Base-by-base conservation (phyloP, 75 land plant genomes). In the Cryptomeria japonica region DNA sequence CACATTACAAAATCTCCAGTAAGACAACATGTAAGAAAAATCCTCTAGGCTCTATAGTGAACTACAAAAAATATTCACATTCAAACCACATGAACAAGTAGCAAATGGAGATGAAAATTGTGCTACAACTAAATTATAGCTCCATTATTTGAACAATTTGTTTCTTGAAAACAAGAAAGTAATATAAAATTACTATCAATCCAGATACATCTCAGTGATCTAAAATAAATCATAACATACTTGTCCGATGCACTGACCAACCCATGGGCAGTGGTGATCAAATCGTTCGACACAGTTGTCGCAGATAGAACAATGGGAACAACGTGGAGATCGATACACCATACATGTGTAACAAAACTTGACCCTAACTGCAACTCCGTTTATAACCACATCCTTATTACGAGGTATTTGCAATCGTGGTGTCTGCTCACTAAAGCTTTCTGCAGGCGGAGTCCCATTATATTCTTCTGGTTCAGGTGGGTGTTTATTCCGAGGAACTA, bases 261-360 rank as follows among this genome's bases (percentile, higher is more conserved):
- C 95, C 96, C 96, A 95, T 76, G 96, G 95, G 87, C 96, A 95
- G 75, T 95, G 96, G 38, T 95, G 96, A 90, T 95, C 96, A 88
- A 95, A 95, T 51, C 89, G 86, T 72, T 95, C 93, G 0, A 95
- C 96, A 87, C 96, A 95, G 53, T 95, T 95, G 85, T 93, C 91
- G 91, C 95, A 89, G 86, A 90, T 83, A 10, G 90, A 90, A 87
- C 93, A 92, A 58, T 92, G 93, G 38, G 90, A 88, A 19, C 93
- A 87, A 34, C 96, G 93, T 25, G 95, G 95, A 25, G 96, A 92
- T 38, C 95, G 90, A 87, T 95, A 95, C 1, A 95, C 91, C 94
- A 95, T 84, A 79, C 96, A 95, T n/a, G 96, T 94, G 32, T 94
- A 88, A 85, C 96, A 95, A 64, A 89, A 95, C 86, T 95, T 95